Evolutionary conservation across 306 rosid species (phyloP), one percentile per base, ranked within the genome.

Genomic region (Arachis stenosperma): DNA sequence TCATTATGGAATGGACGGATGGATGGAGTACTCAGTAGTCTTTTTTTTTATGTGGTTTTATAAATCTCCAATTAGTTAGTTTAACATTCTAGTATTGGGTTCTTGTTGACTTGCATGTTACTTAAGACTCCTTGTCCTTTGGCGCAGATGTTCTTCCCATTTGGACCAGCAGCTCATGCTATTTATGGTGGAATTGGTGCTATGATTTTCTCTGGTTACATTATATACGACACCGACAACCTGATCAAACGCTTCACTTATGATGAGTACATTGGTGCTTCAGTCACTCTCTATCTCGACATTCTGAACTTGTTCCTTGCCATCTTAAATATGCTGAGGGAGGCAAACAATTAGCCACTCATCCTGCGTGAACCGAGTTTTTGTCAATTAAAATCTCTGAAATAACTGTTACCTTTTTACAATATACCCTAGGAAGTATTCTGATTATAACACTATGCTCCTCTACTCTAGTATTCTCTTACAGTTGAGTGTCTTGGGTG

Each of bases 181-280:
- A 65, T 91, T 44, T 86, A 79, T 66, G 95, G 97, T 67, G 97
- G 85, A 50, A 42, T 85, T 5, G 88, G 96, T 47, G 97, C 99
- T 27, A 83, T 93, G 60, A 80, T 91, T 40, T 93, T 91, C 88
- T 85, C 94, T 11, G 98, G 97, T 7, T 91, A 90, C 65, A 82
- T 91, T 7, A 90, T 93, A 11, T 93, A 90, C 15, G 98, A 91
- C 82, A 93, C 98, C 0, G 90, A 89, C 78, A 88, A 91, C 76
- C 89, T 93, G 65, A 93, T 93, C 81, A 91, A 93, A 83, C 93
- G 97, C 53, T 89, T 88, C 67, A 88, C 96, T 0, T 90, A 93
- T 42, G 98, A 93, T 10, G 90, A 89, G 73, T 91, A 93, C 83
- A 93, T 93, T 61, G 94, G 96, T 81, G 98, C 98, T 67, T 88